Conservation (phyloP, 129 eudicot genomes). For the Ambrosia artemisiifolia region DNA sequence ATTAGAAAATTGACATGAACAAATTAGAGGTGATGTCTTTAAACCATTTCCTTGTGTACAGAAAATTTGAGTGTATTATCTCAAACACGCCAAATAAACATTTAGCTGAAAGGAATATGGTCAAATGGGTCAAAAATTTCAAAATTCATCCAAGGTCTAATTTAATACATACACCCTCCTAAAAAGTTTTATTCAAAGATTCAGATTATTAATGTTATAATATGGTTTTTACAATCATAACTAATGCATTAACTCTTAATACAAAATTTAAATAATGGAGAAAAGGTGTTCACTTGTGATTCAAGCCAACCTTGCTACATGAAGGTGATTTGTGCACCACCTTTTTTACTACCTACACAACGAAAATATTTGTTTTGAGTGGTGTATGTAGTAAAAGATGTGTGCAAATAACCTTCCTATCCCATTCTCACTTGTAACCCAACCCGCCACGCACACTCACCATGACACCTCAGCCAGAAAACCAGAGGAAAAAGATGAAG, state of each 20-base stretch:
- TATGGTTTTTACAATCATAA: neutral
- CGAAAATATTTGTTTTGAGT: neutral
- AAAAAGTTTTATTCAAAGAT: neutral
- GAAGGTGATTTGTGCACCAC: neutral
- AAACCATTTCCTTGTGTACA: neutral
- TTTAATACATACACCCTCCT: constrained; percentile 5
- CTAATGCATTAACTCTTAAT: neutral
- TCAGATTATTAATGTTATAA: neutral
- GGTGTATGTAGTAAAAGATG: neutral
- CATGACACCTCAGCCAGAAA: neutral
- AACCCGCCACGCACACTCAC: neutral
- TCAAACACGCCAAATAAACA: neutral
- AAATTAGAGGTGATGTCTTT: neutral
- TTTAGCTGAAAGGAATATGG: constrained; percentile 4
- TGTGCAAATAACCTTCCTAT: neutral
- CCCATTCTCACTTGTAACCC: neutral
- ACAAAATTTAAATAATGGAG: neutral
- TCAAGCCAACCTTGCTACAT: neutral
- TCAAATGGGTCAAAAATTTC: neutral
- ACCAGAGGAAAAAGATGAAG: neutral
- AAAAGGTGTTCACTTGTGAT: neutral
- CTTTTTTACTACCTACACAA: neutral
- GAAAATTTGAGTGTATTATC: neutral
- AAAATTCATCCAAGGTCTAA: no score
- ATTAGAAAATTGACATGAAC: constrained; percentile 11